Evolutionary conservation across 2,329 filamentous ascomycete genomes (phyloP), one percentile per base, ranked within the genome.

Genomic region (Scedosporium aurantiacum): DNA sequence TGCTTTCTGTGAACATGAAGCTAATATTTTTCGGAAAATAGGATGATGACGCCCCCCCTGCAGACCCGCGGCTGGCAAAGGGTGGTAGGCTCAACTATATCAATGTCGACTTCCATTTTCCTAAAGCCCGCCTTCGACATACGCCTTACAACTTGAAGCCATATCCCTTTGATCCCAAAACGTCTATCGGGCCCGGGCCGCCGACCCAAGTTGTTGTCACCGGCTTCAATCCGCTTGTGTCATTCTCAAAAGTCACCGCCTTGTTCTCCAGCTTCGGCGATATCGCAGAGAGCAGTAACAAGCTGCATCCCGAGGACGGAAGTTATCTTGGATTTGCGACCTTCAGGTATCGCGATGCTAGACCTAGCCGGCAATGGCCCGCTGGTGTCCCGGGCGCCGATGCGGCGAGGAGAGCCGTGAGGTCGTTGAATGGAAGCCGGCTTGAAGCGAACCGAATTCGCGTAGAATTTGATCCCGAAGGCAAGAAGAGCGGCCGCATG

Each of bases 311-410:
- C 7, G 88, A 92, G 62, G 97, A 92, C 12, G 94, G 94, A 18
- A 94, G 90, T 69, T 96, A 95, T 70, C 82, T 99, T 12, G 94
- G 94, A 12, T 92, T 99, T 70, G 96, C 90, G 66, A 90, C 91
- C 16, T 91, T 99, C 70, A 86, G 88, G 63, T 99, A 95, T 73
- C 86, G 88, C 68, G 93, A 97, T 70, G 78, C 81, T 1, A 70
- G 71, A 4, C 73, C 75, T 60, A 71, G 76, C 78, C 66, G 79
- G 73, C 66, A 79, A 76, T 69, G 84, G 75, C 68, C 77, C 66
- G 69, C 76, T 1, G 74, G 81, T 2, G 76, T 90, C 45, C 82
- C 86, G 58, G 94, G 91, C 5, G 84, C 88, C 47, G 87, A 89
- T 63, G 90, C 92, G 47, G 93, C 94, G 7, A 90, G 89, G 68